These are phyloP conservation scores for Sphagnum magellanicum DNA, from an alignment of 228 moss, liverwort and hornwort species.

Conservation along the genomic window DNA sequence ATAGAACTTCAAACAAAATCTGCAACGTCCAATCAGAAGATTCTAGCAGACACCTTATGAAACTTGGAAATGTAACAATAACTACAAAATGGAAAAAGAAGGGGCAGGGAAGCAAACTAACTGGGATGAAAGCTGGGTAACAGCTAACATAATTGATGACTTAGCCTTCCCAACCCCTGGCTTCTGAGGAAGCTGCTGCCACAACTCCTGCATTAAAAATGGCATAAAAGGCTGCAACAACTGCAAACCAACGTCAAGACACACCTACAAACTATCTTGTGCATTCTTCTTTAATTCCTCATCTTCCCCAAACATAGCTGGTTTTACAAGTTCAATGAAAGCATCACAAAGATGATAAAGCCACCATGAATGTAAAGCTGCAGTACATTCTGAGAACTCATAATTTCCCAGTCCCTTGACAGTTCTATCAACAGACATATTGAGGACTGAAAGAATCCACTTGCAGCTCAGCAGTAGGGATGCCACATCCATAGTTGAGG, in stretches of 20 bases:
- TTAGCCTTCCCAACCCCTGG: conserved; percentile 32
- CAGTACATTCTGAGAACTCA: conserved; percentile 68
- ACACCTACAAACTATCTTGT: conserved; percentile 86
- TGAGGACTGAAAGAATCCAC: conserved; percentile 84
- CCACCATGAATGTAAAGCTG: conserved; percentile 89
- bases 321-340: conserved; percentile 89
- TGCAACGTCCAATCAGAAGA: too few species aligned
- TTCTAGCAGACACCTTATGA: too few species aligned
- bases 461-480: conserved; percentile 74
- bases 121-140: conserved; percentile 53
- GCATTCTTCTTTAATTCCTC: conserved; percentile 19
- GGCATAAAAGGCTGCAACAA: conserved; percentile 69
- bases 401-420: conserved; percentile 53
- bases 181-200: conserved; percentile 58
- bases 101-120: conserved; percentile 3
- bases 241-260: conserved; percentile 78
- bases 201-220: conserved; percentile 76
- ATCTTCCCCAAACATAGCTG: conserved; percentile 57
- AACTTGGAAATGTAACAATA: too few species aligned
- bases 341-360: conserved; percentile 91
- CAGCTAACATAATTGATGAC: conserved; percentile 62
- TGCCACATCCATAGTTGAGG: conserved; percentile 44
- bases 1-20: too few species aligned
- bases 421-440: conserved; percentile 56
- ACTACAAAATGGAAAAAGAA: too few species aligned